phyloP scores from a whole-genome alignment of 2,329 filamentous ascomycete species.

The Aspergillus fischeri region DNA sequence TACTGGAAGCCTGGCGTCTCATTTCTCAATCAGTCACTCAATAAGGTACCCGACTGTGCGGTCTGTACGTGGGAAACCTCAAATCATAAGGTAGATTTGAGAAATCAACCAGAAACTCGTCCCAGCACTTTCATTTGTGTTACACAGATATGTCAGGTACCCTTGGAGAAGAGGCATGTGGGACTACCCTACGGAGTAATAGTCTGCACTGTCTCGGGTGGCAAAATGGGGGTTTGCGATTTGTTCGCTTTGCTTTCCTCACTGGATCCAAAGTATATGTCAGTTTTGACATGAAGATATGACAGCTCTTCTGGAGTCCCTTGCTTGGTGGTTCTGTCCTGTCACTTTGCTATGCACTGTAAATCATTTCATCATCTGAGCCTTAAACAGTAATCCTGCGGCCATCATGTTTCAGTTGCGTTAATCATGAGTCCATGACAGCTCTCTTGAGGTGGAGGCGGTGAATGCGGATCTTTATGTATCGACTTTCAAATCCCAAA shows the following conservation, averaged over 20 bases:
- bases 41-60: background rate
- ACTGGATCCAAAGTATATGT: background rate
- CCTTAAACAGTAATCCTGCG: background rate
- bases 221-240: background rate
- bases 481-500: background rate
- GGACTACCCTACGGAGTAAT: background rate
- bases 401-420: constrained; percentile 6
- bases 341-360: background rate
- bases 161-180: background rate
- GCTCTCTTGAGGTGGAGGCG: background rate
- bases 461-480: background rate
- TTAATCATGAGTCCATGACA: background rate
- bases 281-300: background rate
- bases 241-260: background rate
- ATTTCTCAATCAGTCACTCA: background rate
- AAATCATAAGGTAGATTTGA: background rate
- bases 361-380: background rate
- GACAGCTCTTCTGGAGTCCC: constrained; percentile 10
- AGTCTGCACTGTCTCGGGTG: background rate
- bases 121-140: background rate
- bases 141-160: background rate
- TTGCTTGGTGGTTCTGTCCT: constrained; percentile 7
- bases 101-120: background rate
- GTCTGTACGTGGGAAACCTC: background rate
- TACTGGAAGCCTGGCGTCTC: background rate